phyloP scores from a whole-genome alignment of 306 rosid genomes.

The Crotalaria pallida region DNA sequence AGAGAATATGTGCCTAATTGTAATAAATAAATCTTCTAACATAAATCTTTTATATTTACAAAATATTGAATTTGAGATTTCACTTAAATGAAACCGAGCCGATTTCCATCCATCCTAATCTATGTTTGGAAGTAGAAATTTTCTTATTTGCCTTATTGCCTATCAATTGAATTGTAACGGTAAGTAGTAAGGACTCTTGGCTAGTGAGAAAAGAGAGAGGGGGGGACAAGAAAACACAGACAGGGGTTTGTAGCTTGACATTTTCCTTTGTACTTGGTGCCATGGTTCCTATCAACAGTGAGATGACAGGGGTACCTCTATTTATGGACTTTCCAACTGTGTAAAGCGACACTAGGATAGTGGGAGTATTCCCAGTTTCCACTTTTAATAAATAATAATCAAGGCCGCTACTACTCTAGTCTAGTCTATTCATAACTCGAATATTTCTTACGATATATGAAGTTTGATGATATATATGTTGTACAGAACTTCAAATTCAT shows the following conservation, averaged over 20 bases:
- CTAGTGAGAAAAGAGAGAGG: background rate
- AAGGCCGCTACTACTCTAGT: constrained; percentile 9
- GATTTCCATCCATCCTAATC: no score
- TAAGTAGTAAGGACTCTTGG: background rate
- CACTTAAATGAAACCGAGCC: no score
- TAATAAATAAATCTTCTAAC: no score
- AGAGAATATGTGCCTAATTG: no score
- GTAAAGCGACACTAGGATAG: constrained; percentile 20
- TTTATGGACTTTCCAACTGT: constrained; percentile 24
- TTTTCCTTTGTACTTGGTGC: constrained; percentile 27
- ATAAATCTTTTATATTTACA: no score
- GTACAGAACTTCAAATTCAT: constrained; percentile 1
- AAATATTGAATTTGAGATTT: no score
- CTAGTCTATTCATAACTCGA: background rate
- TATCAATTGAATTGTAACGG: background rate
- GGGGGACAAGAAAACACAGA: constrained; percentile 14
- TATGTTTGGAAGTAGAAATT: no score
- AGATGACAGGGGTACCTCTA: constrained; percentile 12
- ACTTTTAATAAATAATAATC: background rate
- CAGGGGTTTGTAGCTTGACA: constrained; percentile 23
- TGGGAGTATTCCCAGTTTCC: constrained; percentile 13
- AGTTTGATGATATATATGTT: background rate
- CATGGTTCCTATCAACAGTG: constrained; percentile 9
- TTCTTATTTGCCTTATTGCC: no score
- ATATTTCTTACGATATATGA: background rate